Evolutionary conservation across 441 rosid species (phyloP).

Genomic region (Dalechampia spathulata): DNA sequence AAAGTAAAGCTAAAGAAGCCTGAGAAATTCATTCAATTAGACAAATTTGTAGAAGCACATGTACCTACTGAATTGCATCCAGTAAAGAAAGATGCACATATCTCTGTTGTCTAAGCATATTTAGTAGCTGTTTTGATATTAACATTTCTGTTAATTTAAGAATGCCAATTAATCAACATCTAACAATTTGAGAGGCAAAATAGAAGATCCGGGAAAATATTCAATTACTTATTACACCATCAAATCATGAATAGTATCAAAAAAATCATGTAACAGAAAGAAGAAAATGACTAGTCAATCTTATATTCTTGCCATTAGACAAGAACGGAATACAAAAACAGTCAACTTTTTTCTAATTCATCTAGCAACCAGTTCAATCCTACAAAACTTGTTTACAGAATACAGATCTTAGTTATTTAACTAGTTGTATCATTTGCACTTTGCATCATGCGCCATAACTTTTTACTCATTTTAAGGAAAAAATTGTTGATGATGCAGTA

Average conservation of each 20-base stretch:
- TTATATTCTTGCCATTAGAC: neutral
- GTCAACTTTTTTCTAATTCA: neutral
- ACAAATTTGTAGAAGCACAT: neutral
- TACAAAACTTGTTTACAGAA: neutral
- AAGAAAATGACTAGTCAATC: neutral
- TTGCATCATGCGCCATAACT: neutral
- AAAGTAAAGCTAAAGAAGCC: constrained; percentile 15
- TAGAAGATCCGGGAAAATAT: neutral
- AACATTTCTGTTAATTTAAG: neutral
- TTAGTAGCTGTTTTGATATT: constrained; percentile 5
- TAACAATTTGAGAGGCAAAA: neutral
- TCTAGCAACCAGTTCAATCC: neutral
- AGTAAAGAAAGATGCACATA: neutral
- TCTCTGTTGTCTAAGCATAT: neutral
- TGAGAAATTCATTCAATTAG: neutral
- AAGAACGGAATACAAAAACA: neutral
- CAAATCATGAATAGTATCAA: neutral
- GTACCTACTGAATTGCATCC: neutral
- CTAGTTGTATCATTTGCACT: neutral
- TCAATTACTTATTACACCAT: neutral
- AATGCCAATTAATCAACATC: neutral
- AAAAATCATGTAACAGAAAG: neutral
- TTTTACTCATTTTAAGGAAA: neutral
- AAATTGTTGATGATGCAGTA: neutral
- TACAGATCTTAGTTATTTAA: neutral